Percentiles rank a stretch among this genome's conserved stretches.
Evolutionary conservation across 73 alveolate genomes (phyloP).

Genomic region (Breviolum minutum): DNA sequence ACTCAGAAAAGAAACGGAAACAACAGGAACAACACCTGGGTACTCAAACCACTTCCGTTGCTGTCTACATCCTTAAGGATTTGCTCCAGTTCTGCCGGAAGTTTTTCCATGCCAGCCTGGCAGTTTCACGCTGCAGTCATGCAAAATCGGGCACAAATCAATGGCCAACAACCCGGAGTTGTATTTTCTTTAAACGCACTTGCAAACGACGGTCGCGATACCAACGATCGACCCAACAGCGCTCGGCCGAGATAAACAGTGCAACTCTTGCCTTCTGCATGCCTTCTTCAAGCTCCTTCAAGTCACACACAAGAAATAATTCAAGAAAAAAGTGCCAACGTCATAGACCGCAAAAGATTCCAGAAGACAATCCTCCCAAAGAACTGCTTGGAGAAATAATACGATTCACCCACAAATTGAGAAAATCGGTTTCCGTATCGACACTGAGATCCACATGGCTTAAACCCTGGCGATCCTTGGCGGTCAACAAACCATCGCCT

Average conservation of each 20-base stretch:
- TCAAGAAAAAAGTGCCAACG: not conserved
- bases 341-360: not conserved
- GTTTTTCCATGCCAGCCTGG: conserved; percentile 67
- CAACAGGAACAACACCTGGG: conserved; percentile 4
- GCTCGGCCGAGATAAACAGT: not conserved
- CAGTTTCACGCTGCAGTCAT: not conserved
- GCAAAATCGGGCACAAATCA: not conserved
- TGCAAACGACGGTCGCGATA: too few relatives aligned
- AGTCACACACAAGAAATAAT: too few relatives aligned
- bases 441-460: not conserved
- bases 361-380: too few relatives aligned
- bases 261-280: conserved; percentile 41
- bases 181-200: too few relatives aligned
- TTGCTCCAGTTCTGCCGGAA: conserved; percentile 71
- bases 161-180: not conserved
- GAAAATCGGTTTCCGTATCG: not conserved
- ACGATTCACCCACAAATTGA: too few relatives aligned
- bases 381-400: too few relatives aligned
- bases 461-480: not conserved
- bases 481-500: conserved; percentile 76
- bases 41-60: conserved; percentile 67
- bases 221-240: not conserved
- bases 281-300: conserved; percentile 70
- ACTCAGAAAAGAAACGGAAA: not conserved
- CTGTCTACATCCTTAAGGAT: conserved; percentile 81